Base-by-base conservation (phyloP, 2,329 filamentous ascomycete species). In the Calonectria fujianensis region DNA sequence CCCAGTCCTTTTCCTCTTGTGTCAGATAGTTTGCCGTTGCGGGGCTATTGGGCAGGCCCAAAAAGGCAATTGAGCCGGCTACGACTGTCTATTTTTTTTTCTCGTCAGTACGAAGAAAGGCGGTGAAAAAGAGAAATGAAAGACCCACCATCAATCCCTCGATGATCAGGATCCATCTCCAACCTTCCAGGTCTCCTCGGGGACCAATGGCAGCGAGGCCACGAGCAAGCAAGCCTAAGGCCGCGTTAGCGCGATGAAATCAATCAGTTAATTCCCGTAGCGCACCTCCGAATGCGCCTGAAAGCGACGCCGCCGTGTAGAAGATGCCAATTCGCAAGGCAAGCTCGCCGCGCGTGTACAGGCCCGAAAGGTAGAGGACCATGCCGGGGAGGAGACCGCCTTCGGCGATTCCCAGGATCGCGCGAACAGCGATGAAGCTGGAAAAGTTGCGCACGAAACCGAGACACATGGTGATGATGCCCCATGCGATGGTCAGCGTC, bases 301-400 rank as follows among this genome's bases (percentile, higher is more conserved):
- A 61, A 18, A 61, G 57, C 35, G 57, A 61, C 10, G 57, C 57
- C 2, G 57, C 57, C 6, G 57, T 61, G n/a, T 93, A 94, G 79
- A 94, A 94, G 8, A 94, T 85, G 37, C 92, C 93, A 65, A 94
- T 92, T 6, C 93, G 87, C 48, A 93, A 82, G 0, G 91, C 91
- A 75, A 93, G 85, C 76, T 93, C 91, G 1, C 88, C 86, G 27
- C 91, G 86, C 24, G 87, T 89, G 78, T 94, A 92, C 76, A 94
- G 89, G 9, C 88, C 87, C 0, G 91, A 93, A 16, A 94, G 87
- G 79, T 94, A 94, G 1, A 94, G 84, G 1, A 93, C 88, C 87
- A 94, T 94, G 61, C 92, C 93, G 0, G 93, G 93, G 3, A 75
- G 57, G 29, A 75, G n/a, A 4, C 73, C 73, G 2, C 73, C 73